These are phyloP conservation scores for Sporisorium iseilematis-ciliati DNA, from an alignment of 1,284 basidiomycete genomes.

Conservation along the genomic window DNA sequence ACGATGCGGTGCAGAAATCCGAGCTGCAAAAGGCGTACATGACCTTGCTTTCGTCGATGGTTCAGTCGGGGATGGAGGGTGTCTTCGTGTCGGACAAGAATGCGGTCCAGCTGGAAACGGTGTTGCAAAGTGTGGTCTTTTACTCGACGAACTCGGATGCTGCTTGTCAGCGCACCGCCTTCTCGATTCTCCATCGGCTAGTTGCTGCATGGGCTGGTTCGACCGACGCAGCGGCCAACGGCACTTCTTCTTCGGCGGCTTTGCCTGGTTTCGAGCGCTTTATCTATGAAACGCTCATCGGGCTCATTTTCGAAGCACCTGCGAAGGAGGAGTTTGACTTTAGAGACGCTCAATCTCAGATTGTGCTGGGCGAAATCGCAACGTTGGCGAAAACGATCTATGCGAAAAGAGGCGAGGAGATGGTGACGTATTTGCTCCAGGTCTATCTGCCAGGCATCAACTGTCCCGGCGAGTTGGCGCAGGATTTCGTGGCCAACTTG, in stretches of 20 bases:
- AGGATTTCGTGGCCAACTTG: conserved; percentile 75
- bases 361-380: conserved; percentile 46
- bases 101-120: conserved; percentile 80
- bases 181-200: conserved; percentile 80
- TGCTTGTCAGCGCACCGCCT: conserved; percentile 81
- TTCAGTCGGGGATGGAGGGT: conserved; percentile 80
- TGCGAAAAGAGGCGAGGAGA: conserved; percentile 84
- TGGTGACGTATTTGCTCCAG: conserved; percentile 81
- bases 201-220: conserved; percentile 81
- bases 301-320: conserved; percentile 84
- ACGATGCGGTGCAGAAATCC: conserved; percentile 84
- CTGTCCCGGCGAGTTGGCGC: conserved; percentile 82
- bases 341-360: conserved; percentile 80
- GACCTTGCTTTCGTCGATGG: conserved; percentile 82
- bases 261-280: conserved; percentile 93
- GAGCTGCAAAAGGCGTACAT: conserved; percentile 93
- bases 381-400: conserved; percentile 82
- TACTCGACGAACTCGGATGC: conserved; percentile 71
- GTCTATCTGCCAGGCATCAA: conserved; percentile 88
- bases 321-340: conserved; percentile 84
- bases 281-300: conserved; percentile 88
- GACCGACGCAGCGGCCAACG: conserved; percentile 23
- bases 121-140: conserved; percentile 76
- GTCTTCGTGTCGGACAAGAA: conserved; percentile 91
- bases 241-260: conserved; percentile 31